A percentile compares a stretch with the other conserved stretches of the same genome.
Conservation (phyloP, 139 green algal genomes). For the Deuterostichococcus epilithicus region DNA sequence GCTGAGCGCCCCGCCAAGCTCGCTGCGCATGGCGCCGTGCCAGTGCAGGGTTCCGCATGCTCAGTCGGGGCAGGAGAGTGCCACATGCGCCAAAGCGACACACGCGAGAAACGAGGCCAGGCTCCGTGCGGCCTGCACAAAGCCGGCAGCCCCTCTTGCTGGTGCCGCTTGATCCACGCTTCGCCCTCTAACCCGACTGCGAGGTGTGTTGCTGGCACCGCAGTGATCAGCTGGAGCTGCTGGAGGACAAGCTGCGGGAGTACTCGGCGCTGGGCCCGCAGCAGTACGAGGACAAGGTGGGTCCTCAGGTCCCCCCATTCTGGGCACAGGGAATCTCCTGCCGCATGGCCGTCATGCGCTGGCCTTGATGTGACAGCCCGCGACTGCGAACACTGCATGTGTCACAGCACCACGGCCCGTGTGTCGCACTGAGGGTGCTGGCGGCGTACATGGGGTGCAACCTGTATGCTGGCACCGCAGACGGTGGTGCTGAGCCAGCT, state of each 20-base stretch:
- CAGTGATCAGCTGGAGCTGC: conserved; percentile 50
- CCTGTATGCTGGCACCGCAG: conserved; percentile 19
- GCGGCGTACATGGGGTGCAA: background rate
- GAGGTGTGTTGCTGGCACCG: too few species aligned
- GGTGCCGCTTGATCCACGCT: too few species aligned
- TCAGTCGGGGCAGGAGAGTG: too few species aligned
- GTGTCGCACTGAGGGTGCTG: background rate
- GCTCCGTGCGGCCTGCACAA: too few species aligned
- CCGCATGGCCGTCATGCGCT: background rate
- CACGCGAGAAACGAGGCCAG: too few species aligned
- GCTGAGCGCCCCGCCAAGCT: too few species aligned
- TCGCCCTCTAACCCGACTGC: too few species aligned
- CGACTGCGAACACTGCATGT: background rate
- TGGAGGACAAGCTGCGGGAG: conserved; percentile 59
- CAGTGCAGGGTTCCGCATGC: too few species aligned
- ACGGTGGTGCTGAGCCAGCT: conserved; percentile 48
- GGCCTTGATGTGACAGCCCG: background rate
- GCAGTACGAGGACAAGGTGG: conserved; percentile 38
- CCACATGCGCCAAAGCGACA: too few species aligned
- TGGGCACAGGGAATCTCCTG: background rate
- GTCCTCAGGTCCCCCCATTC: background rate
- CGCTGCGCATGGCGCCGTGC: too few species aligned
- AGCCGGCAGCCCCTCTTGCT: too few species aligned
- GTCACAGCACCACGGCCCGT: background rate
- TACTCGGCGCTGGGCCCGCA: conserved; percentile 20